Percentiles rank a stretch among this genome's conserved stretches.
These are phyloP conservation scores for bread wheat (Triticum aestivum) DNA, from an alignment of 176 grass and related monocot genomes.

Conservation along the genomic window IWGSC_CS_RefSeq_v2.1 NC_057800.1:441171213-441171712, in stretches of 20 bases:
- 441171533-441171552: slow-evolving; percentile 14
- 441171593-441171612: slow-evolving; percentile 9
- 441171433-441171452: background rate
- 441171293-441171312: background rate
- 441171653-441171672: background rate
- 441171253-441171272: slow-evolving; percentile 24
- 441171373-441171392: background rate
- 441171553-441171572: background rate
- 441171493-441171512: slow-evolving; percentile 43
- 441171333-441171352: slow-evolving; percentile 5
- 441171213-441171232: slow-evolving; percentile 16
- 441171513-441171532: slow-evolving; percentile 27
- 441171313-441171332: background rate
- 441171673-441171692: slow-evolving; percentile 16
- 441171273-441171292: background rate
- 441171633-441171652: slow-evolving; percentile 17
- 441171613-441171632: background rate
- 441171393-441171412: background rate
- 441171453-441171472: slow-evolving; percentile 20
- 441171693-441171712: slow-evolving; percentile 34
- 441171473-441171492: slow-evolving; percentile 2
- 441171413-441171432: slow-evolving; percentile 11
- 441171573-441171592: background rate
- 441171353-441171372: background rate
- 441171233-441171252: slow-evolving; percentile 23